Evolutionary conservation across 202 grass and related monocot species (phyloP).

Genomic region (Bolboschoenoplectus hybrid): DNA sequence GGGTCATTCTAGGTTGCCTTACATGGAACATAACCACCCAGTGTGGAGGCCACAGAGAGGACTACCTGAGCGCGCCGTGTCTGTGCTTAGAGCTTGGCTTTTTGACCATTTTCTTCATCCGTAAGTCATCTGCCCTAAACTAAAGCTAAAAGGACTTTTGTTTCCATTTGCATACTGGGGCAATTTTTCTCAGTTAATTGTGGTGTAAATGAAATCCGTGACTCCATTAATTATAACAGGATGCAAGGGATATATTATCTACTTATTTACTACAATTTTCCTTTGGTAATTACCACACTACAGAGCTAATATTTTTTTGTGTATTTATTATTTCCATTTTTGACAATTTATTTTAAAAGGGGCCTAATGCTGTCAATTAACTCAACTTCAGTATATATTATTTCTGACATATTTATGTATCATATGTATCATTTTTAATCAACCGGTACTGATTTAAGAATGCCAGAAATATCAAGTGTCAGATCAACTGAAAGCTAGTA

Average conservation of each 20-base stretch:
- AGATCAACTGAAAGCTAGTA: neutral
- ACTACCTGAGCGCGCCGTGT: slow-evolving; percentile 54
- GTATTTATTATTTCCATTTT: neutral
- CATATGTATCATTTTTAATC: neutral
- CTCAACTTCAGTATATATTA: neutral
- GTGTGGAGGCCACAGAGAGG: slow-evolving; percentile 61
- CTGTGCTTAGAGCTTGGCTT: slow-evolving; percentile 58
- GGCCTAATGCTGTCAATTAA: neutral
- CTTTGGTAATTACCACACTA: neutral
- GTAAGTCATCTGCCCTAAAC: slow-evolving; percentile 36
- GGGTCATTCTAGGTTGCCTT: slow-evolving; percentile 38
- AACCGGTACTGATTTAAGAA: neutral
- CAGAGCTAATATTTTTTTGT: neutral
- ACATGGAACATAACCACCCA: slow-evolving; percentile 50
- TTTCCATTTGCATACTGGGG: neutral
- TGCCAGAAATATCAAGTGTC: neutral
- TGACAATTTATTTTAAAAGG: neutral
- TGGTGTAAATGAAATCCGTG: neutral
- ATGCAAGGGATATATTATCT: neutral
- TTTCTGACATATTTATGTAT: no score
- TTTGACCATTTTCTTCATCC: slow-evolving; percentile 75
- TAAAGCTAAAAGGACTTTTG: neutral
- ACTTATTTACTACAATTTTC: neutral
- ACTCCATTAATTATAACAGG: neutral
- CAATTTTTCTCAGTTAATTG: neutral